These are phyloP conservation scores for Salix arbutifolia DNA, from an alignment of 345 rosid genomes.

Conservation along the genomic window DNA sequence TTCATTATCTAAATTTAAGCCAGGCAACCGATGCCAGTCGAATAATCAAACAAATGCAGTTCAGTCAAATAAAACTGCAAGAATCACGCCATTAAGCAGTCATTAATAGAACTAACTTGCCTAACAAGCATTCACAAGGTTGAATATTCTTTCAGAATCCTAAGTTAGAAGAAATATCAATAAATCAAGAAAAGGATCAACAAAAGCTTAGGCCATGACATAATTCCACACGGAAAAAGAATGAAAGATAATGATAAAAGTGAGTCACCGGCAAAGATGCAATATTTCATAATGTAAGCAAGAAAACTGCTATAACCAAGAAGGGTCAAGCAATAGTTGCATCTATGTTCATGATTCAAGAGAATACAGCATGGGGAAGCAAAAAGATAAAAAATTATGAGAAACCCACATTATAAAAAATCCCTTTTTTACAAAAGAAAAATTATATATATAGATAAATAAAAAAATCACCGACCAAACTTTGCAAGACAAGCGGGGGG, in stretches of 20 bases:
- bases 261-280: not conserved
- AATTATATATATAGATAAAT: not conserved
- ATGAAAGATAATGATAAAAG: not conserved
- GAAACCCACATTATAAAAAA: not conserved
- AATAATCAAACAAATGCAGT: not conserved
- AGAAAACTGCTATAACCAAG: not conserved
- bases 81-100: not conserved
- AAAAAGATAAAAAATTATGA: not conserved
- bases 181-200: not conserved
- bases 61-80: not conserved
- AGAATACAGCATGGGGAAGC: not conserved
- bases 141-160: not conserved
- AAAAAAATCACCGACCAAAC: not conserved
- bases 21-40: not conserved
- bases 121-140: constrained; percentile 9
- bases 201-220: not conserved
- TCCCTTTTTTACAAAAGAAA: not conserved
- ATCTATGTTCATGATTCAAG: not conserved
- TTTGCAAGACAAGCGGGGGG: not conserved
- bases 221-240: not conserved
- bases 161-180: not conserved
- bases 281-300: not conserved
- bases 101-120: constrained; percentile 13
- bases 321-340: not conserved
- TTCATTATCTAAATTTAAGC: not conserved